Percentiles rank a stretch among this genome's conserved stretches.
These are phyloP conservation scores for Elaeis guineensis DNA, from an alignment of 176 grass and related monocot genomes.

Conservation along the genomic window DNA sequence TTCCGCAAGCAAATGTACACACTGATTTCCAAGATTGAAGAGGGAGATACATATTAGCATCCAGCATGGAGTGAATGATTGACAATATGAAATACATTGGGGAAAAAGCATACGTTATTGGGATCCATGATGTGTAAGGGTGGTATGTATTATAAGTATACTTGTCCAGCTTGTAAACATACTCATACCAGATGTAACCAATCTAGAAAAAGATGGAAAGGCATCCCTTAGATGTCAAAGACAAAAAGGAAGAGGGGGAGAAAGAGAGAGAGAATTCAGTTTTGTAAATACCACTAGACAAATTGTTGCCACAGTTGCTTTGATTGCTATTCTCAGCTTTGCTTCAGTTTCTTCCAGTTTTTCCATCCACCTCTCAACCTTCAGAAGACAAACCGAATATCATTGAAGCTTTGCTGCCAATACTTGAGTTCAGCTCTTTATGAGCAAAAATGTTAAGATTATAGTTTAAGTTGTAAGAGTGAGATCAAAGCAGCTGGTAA, in stretches of 20 bases:
- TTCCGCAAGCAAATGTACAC: conserved; percentile 18
- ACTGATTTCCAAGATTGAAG: background rate
- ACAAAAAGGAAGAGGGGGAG: too few species aligned
- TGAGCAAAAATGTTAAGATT: background rate
- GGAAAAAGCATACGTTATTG: conserved; percentile 11
- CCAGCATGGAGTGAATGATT: too few species aligned
- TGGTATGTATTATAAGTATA: conserved; percentile 25
- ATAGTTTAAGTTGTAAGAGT: background rate
- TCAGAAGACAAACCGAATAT: conserved; percentile 1
- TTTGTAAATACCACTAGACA: conserved; percentile 49
- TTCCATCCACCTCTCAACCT: conserved; percentile 99
- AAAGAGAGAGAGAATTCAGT: too few species aligned
- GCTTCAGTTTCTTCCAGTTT: conserved; percentile 91
- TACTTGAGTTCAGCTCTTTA: background rate
- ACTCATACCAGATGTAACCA: conserved; percentile 19
- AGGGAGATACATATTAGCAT: background rate
- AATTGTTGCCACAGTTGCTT: conserved; percentile 54
- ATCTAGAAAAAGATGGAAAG: background rate
- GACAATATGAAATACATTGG: background rate
- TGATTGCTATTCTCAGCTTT: conserved; percentile 67
- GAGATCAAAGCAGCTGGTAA: too few species aligned
- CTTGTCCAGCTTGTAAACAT: conserved; percentile 27
- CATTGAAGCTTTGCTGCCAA: background rate
- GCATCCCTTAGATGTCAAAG: background rate
- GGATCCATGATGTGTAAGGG: conserved; percentile 27